Evolutionary conservation across 1,284 basidiomycete species (phyloP), one percentile per base, ranked within the genome.

Genomic region (Paramarasmius palmivorus): DNA sequence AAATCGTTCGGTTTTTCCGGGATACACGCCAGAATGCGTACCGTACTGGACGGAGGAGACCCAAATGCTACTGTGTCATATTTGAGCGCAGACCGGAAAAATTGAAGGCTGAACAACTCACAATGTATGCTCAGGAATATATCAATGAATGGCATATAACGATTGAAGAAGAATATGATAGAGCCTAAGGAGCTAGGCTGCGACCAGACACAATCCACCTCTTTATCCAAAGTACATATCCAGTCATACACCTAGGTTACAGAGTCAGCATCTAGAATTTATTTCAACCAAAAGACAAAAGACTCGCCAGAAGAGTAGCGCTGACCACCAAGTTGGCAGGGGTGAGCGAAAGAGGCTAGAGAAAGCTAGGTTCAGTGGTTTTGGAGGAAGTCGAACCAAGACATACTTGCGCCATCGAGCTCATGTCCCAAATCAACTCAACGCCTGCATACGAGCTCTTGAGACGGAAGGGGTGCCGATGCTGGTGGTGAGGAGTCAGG

Each of bases 141-240:
- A 55, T 75, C 74, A 22, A 75, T 56, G 56, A 75, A 75, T 2
- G 74, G 74, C 38, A 72, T 60, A 56, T 76, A 76, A 42, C 74
- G 70, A 57, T 76, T 76, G 17, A 73, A 52, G 32, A 73, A 59
- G 60, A 74, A 76, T 14, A 76, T 61, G 12, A 69, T 38, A 8
- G 70, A 70, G 35, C 72, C 69, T 20, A 70, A 56, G 2, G 68
- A 63, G 25, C 60, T 58, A 22, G 61, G 64, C 25, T 41, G 26
- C 2, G 51, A 46, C 74, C 73, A 76, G 25, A 74, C 68, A 10
- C 12, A 10, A 54, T 57, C 29, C 46, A 73, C 73, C 66, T 76
- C 74, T 57, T 70, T 68, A 55, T 74, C 70, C 17, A 75, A 56
- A 1, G 73, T 74, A 53, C 70, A 74, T 15, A 73, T 15, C 20